Percentiles rank a stretch among this genome's conserved stretches.
phyloP scores from a whole-genome alignment of 345 rosid genomes.

The Leavenworthia alabamica region DNA sequence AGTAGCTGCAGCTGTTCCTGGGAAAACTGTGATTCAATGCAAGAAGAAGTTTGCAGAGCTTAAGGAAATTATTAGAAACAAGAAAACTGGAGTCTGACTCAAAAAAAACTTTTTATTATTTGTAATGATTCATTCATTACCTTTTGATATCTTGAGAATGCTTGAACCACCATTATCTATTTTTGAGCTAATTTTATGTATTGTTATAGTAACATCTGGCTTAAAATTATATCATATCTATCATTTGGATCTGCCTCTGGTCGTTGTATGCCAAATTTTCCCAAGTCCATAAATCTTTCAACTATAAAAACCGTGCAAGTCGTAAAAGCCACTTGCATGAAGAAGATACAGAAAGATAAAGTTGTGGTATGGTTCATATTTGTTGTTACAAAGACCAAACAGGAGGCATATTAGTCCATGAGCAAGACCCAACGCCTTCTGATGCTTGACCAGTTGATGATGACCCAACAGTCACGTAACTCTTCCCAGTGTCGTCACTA shows the following conservation, averaged over 20 bases:
- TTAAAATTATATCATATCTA: no score
- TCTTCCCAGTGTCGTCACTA: no score
- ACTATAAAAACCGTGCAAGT: constrained; percentile 23
- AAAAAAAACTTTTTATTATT: constrained; percentile 12
- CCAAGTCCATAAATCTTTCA: neutral
- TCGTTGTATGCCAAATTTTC: neutral
- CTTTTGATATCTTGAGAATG: constrained; percentile 8
- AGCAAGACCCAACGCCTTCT: constrained; percentile 55
- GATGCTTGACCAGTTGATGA: constrained; percentile 45
- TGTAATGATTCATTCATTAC: constrained; percentile 27
- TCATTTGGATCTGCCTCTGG: no score
- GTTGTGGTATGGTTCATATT: constrained; percentile 7
- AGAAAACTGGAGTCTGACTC: constrained; percentile 42
- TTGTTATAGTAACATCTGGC: neutral
- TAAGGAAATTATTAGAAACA: constrained; percentile 79
- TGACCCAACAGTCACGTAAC: no score
- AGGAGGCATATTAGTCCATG: constrained; percentile 86
- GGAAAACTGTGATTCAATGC: constrained; percentile 86
- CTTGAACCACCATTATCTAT: neutral
- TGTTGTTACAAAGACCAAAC: constrained; percentile 45
- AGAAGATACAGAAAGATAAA: constrained; percentile 11
- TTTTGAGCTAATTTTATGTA: neutral
- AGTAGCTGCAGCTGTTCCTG: constrained; percentile 95
- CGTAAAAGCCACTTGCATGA: constrained; percentile 5
- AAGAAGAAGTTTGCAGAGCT: constrained; percentile 79